Conservation (phyloP, 2,329 filamentous ascomycete genomes). For the Penicillium sp. region DNA sequence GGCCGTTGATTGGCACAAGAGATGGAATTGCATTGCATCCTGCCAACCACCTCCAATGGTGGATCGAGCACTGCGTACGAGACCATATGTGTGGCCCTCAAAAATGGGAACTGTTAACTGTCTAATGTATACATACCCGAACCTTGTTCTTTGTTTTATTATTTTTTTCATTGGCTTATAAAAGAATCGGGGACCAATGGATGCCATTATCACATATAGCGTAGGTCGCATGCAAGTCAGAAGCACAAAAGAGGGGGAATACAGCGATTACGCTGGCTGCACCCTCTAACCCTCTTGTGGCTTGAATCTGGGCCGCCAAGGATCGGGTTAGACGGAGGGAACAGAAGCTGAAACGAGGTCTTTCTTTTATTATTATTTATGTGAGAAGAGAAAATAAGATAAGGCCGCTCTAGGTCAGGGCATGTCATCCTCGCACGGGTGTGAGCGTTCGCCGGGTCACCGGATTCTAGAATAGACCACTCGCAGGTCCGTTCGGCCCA, state of each 20-base stretch:
- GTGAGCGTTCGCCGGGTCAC: conserved; percentile 27
- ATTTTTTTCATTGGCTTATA: too few species aligned
- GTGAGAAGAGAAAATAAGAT: background rate
- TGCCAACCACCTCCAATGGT: background rate
- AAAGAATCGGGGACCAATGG: background rate
- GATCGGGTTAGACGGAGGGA: conserved; percentile 22
- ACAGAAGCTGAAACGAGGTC: conserved; percentile 2
- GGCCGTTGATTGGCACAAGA: conserved; percentile 1
- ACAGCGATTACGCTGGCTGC: conserved; percentile 18
- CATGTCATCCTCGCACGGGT: conserved; percentile 26
- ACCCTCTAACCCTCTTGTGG: conserved; percentile 18
- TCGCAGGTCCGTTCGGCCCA: conserved; percentile 25
- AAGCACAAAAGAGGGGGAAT: conserved; percentile 4
- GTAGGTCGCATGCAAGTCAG: background rate
- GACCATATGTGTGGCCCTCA: background rate
- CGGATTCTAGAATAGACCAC: conserved; percentile 29
- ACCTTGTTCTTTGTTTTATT: too few species aligned
- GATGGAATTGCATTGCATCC: background rate
- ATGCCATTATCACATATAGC: background rate
- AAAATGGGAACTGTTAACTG: background rate
- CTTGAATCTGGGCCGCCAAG: conserved; percentile 23
- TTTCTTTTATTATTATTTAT: background rate
- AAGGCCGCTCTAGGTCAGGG: background rate
- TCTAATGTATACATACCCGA: background rate
- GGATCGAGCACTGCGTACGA: background rate